Base-by-base conservation (phyloP, 768 basidiomycete species). In the Phaffia australis region DNA sequence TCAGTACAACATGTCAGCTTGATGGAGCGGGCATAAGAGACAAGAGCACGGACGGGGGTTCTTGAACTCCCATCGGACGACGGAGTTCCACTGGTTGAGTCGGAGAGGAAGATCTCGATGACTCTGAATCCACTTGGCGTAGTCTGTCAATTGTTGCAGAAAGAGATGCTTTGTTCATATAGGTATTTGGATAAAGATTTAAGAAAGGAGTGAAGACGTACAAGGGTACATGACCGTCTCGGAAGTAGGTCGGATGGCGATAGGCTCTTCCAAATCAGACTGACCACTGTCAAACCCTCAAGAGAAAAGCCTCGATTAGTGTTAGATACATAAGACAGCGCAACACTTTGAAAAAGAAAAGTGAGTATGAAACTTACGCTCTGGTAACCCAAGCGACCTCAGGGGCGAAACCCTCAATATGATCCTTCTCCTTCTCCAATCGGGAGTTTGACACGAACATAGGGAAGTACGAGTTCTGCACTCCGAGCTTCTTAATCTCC, bases 21-120 rank as follows among this genome's bases (percentile, higher is more conserved):
- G 18, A 16, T 5, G 18, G n/a, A 8, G 18, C 18, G 18, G 8
- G 18, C n/a, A n/a, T n/a, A n/a, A 5, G 27, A 27, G 18, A 11
- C 2, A 29, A 19, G 8, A 19, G 19, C 55, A 78, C 85, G 75
- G 69, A 88, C 87, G 93, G 66, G 94, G 94, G 76, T 93, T 93
- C 79, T 99, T 99, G 82, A 99, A 99, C 77, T 99, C 94, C 95
- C 95, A 99, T 66, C 95, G 87, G 42, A 99, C 95, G 72, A 99
- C 92, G 71, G 86, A 91, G 79, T 99, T 99, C 95, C 95, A 99
- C 76, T 97, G 88, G 79, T 98, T 99, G 56, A 98, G 82, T 77
- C 94, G 95, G 72, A 99, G 79, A 2, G 95, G 95, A 57, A 99
- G 85, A 75, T 99, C 95, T 66, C 95, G 89, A 77, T 99, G 87